Conservation (phyloP, 2,329 filamentous ascomycete genomes). For the Rhynchosporium agropyri region DNA sequence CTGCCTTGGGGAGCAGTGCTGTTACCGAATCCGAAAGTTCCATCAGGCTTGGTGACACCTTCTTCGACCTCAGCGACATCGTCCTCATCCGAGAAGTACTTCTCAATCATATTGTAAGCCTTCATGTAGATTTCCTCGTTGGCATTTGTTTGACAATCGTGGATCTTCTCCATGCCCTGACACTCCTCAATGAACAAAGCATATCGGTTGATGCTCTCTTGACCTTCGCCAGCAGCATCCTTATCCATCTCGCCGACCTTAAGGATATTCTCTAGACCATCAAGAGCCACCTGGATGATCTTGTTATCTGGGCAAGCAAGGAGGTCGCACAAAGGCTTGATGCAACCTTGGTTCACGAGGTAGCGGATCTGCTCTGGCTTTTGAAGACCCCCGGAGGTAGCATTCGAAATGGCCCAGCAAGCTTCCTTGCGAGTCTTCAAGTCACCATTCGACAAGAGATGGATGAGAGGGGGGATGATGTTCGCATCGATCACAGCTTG, state of each 20-base stretch:
- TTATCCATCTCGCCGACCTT: slow-evolving; percentile 99
- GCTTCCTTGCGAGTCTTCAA: slow-evolving; percentile 99
- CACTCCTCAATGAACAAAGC: slow-evolving; percentile 98
- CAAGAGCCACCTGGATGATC: slow-evolving; percentile 98
- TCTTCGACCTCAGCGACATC: slow-evolving; percentile 66
- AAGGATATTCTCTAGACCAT: slow-evolving; percentile 97
- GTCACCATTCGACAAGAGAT: slow-evolving; percentile 93
- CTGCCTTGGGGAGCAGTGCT: slow-evolving; percentile 70
- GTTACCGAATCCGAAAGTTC: slow-evolving; percentile 78
- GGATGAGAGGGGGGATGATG: slow-evolving; percentile 94
- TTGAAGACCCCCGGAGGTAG: slow-evolving; percentile 94
- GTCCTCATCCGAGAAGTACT: slow-evolving; percentile 99
- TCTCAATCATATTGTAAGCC: slow-evolving; percentile 99
- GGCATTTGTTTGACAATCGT: slow-evolving; percentile 99
- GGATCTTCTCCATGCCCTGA: slow-evolving; percentile 99
- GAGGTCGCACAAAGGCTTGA: slow-evolving; percentile 95
- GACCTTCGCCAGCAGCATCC: slow-evolving; percentile 75
- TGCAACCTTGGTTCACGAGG: slow-evolving; percentile 89
- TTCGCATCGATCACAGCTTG: slow-evolving; percentile 95
- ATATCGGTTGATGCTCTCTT: slow-evolving; percentile 89
- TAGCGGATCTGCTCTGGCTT: slow-evolving; percentile 99
- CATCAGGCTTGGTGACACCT: slow-evolving; percentile 45
- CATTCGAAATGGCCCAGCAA: slow-evolving; percentile 99
- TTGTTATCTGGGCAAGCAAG: slow-evolving; percentile 98
- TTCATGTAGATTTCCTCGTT: slow-evolving; percentile 99